These are phyloP conservation scores for Epichloe uncinata DNA, from an alignment of 2,329 filamentous ascomycete genomes.

Conservation along the genomic window DNA sequence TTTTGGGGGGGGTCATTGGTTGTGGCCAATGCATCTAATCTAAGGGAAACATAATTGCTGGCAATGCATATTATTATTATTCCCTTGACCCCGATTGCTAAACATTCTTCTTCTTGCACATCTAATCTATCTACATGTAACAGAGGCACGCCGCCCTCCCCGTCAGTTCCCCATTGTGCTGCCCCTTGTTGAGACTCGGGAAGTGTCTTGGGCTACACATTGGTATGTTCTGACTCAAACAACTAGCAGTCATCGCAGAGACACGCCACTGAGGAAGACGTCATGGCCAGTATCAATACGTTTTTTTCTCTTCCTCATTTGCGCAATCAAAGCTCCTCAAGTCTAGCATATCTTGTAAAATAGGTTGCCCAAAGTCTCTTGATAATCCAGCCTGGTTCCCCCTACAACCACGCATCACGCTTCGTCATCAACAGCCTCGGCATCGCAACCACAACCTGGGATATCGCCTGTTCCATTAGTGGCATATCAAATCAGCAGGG, in stretches of 20 bases:
- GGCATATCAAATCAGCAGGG: background rate
- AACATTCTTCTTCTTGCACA: no score
- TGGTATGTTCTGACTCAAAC: conserved; percentile 10
- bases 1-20: no score
- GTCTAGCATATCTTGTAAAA: background rate
- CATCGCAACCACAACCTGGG: background rate
- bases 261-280: conserved; percentile 3
- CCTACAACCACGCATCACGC: background rate
- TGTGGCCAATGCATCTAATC: no score
- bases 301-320: no score
- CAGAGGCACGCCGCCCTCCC: conserved; percentile 13
- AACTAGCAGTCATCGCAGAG: conserved; percentile 16
- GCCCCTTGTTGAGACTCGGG: conserved; percentile 26
- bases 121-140: no score
- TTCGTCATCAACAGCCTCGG: background rate
- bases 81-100: no score
- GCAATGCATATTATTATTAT: no score
- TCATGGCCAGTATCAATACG: background rate
- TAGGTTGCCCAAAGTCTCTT: background rate
- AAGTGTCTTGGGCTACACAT: conserved; percentile 29
- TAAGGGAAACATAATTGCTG: no score
- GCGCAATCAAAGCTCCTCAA: no score
- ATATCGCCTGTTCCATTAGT: background rate
- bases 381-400: no score
- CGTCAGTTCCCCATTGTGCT: conserved; percentile 31